phyloP scores from a whole-genome alignment of 352 stramenopile genomes.

The Hyaloperonospora brassicae region DNA sequence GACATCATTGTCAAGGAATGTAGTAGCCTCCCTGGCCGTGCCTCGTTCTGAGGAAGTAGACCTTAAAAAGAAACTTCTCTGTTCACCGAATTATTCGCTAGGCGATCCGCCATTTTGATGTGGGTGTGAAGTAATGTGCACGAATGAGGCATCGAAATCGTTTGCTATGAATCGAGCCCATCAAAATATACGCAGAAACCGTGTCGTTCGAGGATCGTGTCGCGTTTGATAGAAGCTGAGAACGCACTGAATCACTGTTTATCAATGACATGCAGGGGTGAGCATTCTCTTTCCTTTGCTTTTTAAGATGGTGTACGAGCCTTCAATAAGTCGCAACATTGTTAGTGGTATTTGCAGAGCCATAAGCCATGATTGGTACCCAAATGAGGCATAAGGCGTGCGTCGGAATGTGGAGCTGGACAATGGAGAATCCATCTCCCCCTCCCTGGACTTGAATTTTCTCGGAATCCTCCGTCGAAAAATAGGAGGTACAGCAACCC shows the following conservation, averaged over 20 bases:
- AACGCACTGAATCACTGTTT: not conserved
- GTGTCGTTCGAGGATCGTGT: not conserved
- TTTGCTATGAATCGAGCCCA: not conserved
- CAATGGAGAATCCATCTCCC: not conserved
- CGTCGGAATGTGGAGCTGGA: not conserved
- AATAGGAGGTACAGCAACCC: constrained; percentile 1
- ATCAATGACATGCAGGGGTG: not conserved
- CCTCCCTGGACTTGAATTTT: not conserved
- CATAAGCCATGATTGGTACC: not conserved
- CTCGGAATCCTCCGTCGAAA: not conserved
- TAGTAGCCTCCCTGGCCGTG: not conserved
- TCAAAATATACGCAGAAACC: not conserved
- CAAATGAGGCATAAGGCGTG: not conserved
- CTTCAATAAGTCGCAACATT: not conserved
- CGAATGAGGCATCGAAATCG: not conserved
- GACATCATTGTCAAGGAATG: not conserved
- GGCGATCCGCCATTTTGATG: not conserved
- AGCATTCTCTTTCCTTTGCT: not conserved
- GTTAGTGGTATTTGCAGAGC: not conserved
- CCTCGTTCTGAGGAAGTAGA: not conserved
- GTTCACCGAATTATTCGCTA: not conserved
- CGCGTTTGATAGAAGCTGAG: not conserved
- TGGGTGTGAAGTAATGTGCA: not conserved
- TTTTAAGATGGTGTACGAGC: not conserved
- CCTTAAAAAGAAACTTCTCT: not conserved